phyloP scores from a whole-genome alignment of 345 rosid genomes.

The Lenwebbia sp. region DNA sequence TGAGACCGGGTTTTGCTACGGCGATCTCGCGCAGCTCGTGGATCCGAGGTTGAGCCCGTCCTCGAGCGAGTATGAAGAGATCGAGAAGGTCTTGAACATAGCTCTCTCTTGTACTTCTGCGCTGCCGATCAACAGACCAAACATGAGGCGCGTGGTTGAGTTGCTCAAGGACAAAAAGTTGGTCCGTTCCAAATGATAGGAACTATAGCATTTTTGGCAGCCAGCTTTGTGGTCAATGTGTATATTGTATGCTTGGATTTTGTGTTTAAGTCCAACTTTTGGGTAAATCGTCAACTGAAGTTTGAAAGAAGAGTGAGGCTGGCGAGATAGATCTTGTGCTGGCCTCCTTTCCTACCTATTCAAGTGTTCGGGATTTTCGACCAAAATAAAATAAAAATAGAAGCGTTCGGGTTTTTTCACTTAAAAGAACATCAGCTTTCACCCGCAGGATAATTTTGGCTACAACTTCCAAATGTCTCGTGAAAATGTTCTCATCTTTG shows the following conservation, averaged over 20 bases:
- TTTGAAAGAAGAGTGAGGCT: background rate
- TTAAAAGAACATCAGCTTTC: background rate
- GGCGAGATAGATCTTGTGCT: background rate
- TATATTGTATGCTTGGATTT: background rate
- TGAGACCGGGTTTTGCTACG: background rate
- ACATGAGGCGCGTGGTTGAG: conserved; percentile 67
- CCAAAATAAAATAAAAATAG: too few relatives aligned
- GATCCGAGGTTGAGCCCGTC: conserved; percentile 41
- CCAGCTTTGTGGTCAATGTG: background rate
- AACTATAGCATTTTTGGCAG: background rate
- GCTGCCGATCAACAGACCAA: conserved; percentile 44
- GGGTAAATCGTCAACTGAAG: background rate
- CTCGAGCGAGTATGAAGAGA: conserved; percentile 22
- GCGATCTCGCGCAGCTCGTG: conserved; percentile 16
- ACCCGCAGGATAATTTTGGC: background rate
- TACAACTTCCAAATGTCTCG: too few relatives aligned
- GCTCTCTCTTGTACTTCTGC: conserved; percentile 47
- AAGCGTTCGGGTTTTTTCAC: too few relatives aligned
- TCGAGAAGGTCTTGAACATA: conserved; percentile 42
- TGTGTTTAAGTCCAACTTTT: background rate
- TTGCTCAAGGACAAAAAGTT: conserved; percentile 35
- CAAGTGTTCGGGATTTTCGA: background rate
- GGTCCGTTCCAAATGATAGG: background rate
- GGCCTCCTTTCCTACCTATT: background rate
- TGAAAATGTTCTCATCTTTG: too few relatives aligned